phyloP scores from a whole-genome alignment of 2,329 filamentous ascomycete species.

The Leptographium flavum region DNA sequence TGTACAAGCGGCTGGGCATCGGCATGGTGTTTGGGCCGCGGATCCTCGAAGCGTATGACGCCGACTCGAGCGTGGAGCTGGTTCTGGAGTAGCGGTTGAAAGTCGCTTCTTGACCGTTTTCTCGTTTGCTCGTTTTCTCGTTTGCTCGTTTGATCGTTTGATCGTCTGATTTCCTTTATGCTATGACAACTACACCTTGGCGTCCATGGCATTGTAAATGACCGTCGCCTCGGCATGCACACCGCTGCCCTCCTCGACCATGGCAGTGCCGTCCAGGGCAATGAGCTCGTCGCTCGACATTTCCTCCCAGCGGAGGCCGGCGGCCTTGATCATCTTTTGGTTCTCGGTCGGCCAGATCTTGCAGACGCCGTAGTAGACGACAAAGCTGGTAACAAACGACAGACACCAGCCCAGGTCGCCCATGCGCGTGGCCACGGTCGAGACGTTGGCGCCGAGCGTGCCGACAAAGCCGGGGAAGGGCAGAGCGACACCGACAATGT shows the following conservation, averaged over 20 bases:
- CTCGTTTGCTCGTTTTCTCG: no score
- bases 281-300: conserved; percentile 4
- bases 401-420: conserved; percentile 20
- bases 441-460: conserved; percentile 18
- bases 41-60: no score
- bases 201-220: not conserved
- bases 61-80: no score
- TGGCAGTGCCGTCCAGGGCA: conserved; percentile 1
- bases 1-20: no score
- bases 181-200: not conserved
- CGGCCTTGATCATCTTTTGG: conserved; percentile 5
- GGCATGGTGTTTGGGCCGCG: no score
- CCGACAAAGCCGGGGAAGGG: conserved; percentile 21
- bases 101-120: no score
- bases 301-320: conserved; percentile 4
- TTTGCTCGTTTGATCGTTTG: no score
- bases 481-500: conserved; percentile 19
- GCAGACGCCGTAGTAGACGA: conserved; percentile 21
- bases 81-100: no score
- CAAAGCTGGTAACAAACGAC: conserved; percentile 18
- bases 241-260: not conserved
- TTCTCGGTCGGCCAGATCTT: conserved; percentile 20
- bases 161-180: no score
- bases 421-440: conserved; percentile 16
- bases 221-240: not conserved